Percentiles rank a stretch among this genome's conserved stretches.
These are phyloP conservation scores for Verticillium albo-atrum DNA, from an alignment of 2,329 filamentous ascomycete species.

Conservation along the genomic window DNA sequence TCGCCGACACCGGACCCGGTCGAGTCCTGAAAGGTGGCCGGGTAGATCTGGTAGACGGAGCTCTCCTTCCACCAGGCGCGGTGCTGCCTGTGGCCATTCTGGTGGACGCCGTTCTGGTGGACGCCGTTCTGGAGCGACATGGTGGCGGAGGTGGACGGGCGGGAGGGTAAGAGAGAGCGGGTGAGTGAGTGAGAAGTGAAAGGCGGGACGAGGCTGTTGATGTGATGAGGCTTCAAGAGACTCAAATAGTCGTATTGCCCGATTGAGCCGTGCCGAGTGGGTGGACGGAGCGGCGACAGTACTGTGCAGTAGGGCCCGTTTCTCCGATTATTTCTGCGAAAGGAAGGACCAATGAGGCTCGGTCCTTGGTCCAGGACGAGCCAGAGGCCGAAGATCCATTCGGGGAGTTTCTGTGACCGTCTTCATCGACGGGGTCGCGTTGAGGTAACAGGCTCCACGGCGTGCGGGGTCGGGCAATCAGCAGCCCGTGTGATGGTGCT, in stretches of 20 bases:
- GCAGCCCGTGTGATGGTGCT: not conserved
- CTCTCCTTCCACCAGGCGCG: slow-evolving; percentile 56
- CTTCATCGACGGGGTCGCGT: not conserved
- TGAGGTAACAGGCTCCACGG: too few species aligned
- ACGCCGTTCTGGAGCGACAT: not conserved
- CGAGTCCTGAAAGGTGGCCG: slow-evolving; percentile 56
- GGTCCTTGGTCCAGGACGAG: not conserved
- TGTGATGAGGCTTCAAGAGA: not conserved
- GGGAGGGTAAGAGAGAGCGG: not conserved
- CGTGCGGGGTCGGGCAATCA: not conserved
- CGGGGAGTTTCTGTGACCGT: not conserved
- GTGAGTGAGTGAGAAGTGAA: not conserved
- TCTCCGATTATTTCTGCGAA: not conserved
- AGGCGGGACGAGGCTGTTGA: not conserved
- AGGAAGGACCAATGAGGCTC: not conserved
- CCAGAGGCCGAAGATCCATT: not conserved
- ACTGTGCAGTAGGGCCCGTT: not conserved
- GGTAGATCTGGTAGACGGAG: slow-evolving; percentile 58
- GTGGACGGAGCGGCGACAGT: not conserved
- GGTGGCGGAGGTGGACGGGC: not conserved
- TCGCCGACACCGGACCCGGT: slow-evolving; percentile 53
- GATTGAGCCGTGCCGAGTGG: not conserved
- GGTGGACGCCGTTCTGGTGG: too few species aligned
- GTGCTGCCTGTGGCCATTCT: slow-evolving; percentile 3
- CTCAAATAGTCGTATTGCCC: not conserved